Percentiles rank a stretch among this genome's conserved stretches.
Evolutionary conservation across 441 rosid genomes (phyloP).

Genomic region (Erodium moschatum): DNA sequence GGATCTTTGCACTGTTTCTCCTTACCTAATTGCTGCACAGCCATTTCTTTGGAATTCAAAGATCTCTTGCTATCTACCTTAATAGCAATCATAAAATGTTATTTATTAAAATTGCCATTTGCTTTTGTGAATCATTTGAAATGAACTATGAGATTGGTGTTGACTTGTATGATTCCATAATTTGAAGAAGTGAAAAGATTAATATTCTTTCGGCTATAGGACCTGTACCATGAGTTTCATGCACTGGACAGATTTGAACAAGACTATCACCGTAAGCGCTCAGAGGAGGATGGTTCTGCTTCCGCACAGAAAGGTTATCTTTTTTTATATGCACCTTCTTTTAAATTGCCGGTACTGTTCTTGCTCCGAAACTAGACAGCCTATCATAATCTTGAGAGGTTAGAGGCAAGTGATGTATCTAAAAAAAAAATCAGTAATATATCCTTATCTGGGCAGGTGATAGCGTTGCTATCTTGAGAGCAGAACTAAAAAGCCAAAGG

Average conservation of each 20-base stretch:
- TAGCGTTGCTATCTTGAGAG: conserved; percentile 64
- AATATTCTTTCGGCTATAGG: conserved; percentile 40
- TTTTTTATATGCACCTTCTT: conserved; percentile 11
- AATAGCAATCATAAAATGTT: too few relatives aligned
- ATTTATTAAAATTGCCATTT: not conserved
- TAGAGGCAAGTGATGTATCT: too few relatives aligned
- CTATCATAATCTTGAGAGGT: too few relatives aligned
- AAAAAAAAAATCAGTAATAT: not conserved
- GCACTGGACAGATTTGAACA: conserved; percentile 96
- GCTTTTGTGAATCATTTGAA: not conserved
- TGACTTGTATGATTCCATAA: not conserved
- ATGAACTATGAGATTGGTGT: not conserved
- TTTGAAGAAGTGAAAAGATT: not conserved
- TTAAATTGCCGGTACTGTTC: not conserved
- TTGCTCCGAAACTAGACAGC: not conserved
- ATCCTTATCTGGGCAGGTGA: conserved; percentile 41
- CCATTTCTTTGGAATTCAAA: too few relatives aligned
- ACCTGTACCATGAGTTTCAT: conserved; percentile 89
- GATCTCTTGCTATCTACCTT: too few relatives aligned
- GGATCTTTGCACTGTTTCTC: not conserved
- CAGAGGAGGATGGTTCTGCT: conserved; percentile 73
- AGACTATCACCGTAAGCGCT: conserved; percentile 84
- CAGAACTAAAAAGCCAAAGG: conserved; percentile 82
- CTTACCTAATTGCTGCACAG: not conserved
- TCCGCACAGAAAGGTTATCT: conserved; percentile 57